Evolutionary conservation across 1,139 yeast genomes (phyloP), one percentile per base, ranked within the genome.

Genomic region (Pneumocystis wakefieldiae): DNA sequence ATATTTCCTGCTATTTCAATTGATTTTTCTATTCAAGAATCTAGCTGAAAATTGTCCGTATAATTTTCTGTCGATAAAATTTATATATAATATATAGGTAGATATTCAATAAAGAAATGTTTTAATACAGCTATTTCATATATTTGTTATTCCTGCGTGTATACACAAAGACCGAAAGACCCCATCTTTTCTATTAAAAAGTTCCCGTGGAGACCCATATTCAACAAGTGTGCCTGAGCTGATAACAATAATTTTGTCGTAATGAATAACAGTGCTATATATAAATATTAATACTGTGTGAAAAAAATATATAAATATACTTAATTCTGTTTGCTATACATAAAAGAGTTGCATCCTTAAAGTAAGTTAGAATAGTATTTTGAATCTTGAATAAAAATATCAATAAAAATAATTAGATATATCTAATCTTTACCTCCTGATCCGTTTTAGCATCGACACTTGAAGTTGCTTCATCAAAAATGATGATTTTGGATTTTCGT

Each of bases 401-500:
- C 12, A 48, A 48, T 48, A 24, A 24, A 48, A 24, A 48, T 24
- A 10, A 4, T 48, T 48, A 48, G 7, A 48, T 48, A 12, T 12
- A 19, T 5, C 3, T 3, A 2, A 48, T 24, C 24, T 48, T 24
- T 24, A 48, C 55, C 14, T 48, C 81, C 69, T 85, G 78, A 74
- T 92, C 98, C 1, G 98, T 92, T 71, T 90, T 95, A 39, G 90
- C 96, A 74, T 92, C 98, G 62, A 92, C 96, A 1, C 96, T 96
- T 1, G 97, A 97, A 3, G 97, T 91, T 15, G 97, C 97, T 76
- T 92, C 98, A 74, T 92, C 98, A 69, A 91, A 77, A 8, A 90
- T 88, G 67, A 90, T 78, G 61, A 91, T 82, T 68, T 84, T 84
- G 4, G 95, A 84, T 35, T 88, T 86, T 62, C 87, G 85, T 69